Conservation (phyloP, 2,329 filamentous ascomycete species). For the Exophiala phaeomuriformis region DNA sequence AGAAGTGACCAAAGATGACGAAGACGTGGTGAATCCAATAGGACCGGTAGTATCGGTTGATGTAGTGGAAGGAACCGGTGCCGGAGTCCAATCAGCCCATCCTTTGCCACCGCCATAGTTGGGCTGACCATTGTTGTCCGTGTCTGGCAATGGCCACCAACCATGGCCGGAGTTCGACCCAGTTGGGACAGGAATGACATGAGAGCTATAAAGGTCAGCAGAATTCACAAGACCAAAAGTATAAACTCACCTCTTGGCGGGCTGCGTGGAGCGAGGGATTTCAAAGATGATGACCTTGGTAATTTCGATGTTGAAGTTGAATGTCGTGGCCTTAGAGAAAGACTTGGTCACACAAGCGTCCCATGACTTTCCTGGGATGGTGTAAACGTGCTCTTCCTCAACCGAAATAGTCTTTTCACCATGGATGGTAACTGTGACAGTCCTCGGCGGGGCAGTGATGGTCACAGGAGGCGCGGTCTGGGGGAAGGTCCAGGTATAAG, state of each 20-base stretch:
- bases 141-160: conserved; percentile 13
- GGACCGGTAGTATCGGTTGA: neutral
- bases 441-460: conserved; percentile 5
- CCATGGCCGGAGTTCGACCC: neutral
- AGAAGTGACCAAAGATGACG: neutral
- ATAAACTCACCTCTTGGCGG: conserved; percentile 1
- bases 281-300: conserved; percentile 12
- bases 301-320: conserved; percentile 10
- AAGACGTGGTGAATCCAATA: neutral
- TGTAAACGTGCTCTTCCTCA: conserved; percentile 4
- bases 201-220: neutral
- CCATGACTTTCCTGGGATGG: conserved; percentile 9
- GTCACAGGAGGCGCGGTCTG: conserved; percentile 11
- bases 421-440: conserved; percentile 9
- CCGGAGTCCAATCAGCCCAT: conserved; percentile 9
- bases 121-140: conserved; percentile 1
- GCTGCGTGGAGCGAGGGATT: conserved; percentile 2
- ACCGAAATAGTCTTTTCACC: neutral
- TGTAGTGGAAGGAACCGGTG: neutral
- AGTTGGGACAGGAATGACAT: neutral
- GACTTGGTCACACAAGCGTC: conserved; percentile 15
- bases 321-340: conserved; percentile 4
- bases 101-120: conserved; percentile 1
- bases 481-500: conserved; percentile 21
- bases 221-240: neutral